Conservation (phyloP, 2,329 filamentous ascomycete species). For the Colletotrichum sp. region DNA sequence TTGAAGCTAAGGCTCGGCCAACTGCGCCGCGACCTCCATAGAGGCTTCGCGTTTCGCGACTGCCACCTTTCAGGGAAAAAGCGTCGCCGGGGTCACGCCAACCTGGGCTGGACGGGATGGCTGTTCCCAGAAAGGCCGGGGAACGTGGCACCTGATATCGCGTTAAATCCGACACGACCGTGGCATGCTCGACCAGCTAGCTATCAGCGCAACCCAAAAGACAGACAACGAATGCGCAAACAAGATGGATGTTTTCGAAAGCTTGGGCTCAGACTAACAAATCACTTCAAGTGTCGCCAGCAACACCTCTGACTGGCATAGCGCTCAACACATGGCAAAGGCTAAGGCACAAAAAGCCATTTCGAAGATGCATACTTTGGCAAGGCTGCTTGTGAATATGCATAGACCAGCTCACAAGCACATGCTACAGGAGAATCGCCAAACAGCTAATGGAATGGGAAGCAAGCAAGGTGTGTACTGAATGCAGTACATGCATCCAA, state of each 20-base stretch:
- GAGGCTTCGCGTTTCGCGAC: constrained; percentile 3
- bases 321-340: not conserved
- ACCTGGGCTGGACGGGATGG: not conserved
- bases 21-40: not conserved
- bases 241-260: not conserved
- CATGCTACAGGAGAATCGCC: not conserved
- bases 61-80: constrained; percentile 6
- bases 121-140: not conserved
- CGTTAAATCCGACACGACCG: not conserved
- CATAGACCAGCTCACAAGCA: not conserved
- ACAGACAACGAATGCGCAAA: not conserved
- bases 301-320: not conserved
- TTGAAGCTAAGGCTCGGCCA: not conserved
- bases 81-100: not conserved
- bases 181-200: not conserved
- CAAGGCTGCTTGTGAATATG: not conserved
- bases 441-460: not conserved
- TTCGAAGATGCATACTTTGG: not conserved
- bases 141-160: constrained; percentile 1
- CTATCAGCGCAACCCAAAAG: not conserved
- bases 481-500: not conserved
- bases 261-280: not conserved
- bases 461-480: not conserved
- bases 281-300: not conserved
- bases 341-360: not conserved